These are phyloP conservation scores for Candida oleophila DNA, from an alignment of 805 yeast genomes.

Conservation along the genomic window DNA sequence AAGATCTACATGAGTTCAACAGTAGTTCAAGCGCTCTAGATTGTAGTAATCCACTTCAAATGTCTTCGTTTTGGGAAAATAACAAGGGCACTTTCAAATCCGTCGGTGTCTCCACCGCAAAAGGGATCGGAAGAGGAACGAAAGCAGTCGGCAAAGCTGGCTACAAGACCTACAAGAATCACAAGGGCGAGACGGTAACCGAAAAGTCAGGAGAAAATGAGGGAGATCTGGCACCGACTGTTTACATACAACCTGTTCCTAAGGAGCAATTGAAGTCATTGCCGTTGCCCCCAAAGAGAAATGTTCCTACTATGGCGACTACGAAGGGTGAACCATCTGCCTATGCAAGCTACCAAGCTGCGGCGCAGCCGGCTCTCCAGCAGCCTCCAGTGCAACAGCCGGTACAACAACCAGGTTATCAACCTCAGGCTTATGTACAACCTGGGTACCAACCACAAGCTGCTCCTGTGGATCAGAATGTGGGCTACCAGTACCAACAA, in stretches of 20 bases:
- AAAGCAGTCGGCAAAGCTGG: slow-evolving; percentile 52
- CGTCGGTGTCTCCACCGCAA: slow-evolving; percentile 48
- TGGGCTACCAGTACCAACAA: no score
- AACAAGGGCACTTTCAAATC: slow-evolving; percentile 52
- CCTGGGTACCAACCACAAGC: slow-evolving; percentile 1
- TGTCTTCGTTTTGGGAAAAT: slow-evolving; percentile 31
- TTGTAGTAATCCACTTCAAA: neutral
- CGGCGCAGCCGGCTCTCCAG: slow-evolving; percentile 5
- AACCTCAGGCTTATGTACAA: slow-evolving; percentile 11
- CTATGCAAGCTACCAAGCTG: slow-evolving; percentile 7
- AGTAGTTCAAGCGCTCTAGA: neutral
- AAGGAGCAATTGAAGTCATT: slow-evolving; percentile 27
- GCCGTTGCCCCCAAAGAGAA: slow-evolving; percentile 48
- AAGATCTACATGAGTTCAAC: no score
- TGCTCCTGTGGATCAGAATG: no score
- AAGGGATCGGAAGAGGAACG: slow-evolving; percentile 53
- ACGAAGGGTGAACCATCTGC: slow-evolving; percentile 3
- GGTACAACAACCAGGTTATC: slow-evolving; percentile 7
- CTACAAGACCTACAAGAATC: slow-evolving; percentile 47
- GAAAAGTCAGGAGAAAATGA: slow-evolving; percentile 2
- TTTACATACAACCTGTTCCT: slow-evolving; percentile 11
- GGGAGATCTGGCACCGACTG: slow-evolving; percentile 2
- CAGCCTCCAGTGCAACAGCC: slow-evolving; percentile 6
- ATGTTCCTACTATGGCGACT: slow-evolving; percentile 27
- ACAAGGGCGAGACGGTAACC: slow-evolving; percentile 17